Evolutionary conservation across 2,329 filamentous ascomycete genomes (phyloP), one percentile per base, ranked within the genome.

Genomic region (Cladosporium austrohemisphaericum): DNA sequence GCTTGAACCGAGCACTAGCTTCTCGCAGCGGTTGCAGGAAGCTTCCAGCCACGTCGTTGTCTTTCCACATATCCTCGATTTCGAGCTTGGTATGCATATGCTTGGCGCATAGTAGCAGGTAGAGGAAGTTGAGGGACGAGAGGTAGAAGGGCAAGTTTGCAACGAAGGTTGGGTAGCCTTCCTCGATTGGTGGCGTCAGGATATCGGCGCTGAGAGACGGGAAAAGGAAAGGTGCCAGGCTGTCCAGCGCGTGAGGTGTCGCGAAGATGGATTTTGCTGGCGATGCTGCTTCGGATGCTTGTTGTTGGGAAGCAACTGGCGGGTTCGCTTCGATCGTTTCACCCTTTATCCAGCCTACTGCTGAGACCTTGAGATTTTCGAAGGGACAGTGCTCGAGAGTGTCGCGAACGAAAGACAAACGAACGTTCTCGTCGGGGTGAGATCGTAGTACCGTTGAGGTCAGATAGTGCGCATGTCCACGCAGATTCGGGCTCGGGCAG

Each of bases 331-430:
- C 70, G 4, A 82, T 69, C 0, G 79, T 76, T 58, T 82, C 80
- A 32, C 78, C 71, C 58, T 81, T 83, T 26, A 83, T 66, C 80
- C 80, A 83, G 26, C 75, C 73, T 4, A 83, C 74, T 2, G 79
- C 79, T 33, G 74, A 75, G 28, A 78, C 76, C 57, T 78, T 79
- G 29, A 79, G 71, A 13, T 77, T 76, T 37, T 75, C 71, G 51
- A 78, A 74, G 0, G 71, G 70, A 14, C 76, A 76, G 41, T 80
- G 70, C 53, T 79, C 75, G 3, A 82, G 66, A 2, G 78, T 76
- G 36, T 76, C 74, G 4, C 73, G 70, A 46, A 81, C 78, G 55
- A 81, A 73, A 3, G 74, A 75, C 25, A 79, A 69, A 3, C 78
- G 73, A 1, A 73, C 71, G 5, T 71, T 59, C 22, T 76, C 70